Evolutionary conservation across 2,329 filamentous ascomycete genomes (phyloP).

Genomic region (Lomentospora prolificans): DNA sequence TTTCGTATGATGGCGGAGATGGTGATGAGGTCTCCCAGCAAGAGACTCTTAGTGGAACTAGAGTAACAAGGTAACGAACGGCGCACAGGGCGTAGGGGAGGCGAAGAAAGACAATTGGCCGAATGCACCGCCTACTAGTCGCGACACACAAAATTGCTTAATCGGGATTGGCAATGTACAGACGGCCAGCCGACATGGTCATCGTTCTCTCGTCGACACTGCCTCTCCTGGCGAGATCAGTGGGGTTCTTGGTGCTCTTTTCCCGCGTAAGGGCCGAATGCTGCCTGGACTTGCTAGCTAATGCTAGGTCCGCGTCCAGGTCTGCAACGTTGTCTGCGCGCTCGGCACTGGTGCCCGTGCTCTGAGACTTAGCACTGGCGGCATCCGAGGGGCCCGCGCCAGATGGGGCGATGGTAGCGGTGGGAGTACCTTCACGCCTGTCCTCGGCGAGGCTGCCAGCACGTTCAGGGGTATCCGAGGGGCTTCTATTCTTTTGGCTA

Average conservation of each 20-base stretch:
- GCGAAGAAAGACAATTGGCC: no score
- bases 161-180: slow-evolving; percentile 84
- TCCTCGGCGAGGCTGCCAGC: slow-evolving; percentile 40
- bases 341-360: slow-evolving; percentile 47
- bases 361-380: slow-evolving; percentile 38
- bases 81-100: no score
- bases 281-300: slow-evolving; percentile 49
- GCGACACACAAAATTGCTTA: no score
- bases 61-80: no score
- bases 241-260: slow-evolving; percentile 56
- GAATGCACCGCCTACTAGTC: no score
- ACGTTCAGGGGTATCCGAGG: slow-evolving; percentile 46
- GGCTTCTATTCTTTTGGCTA: slow-evolving; percentile 37
- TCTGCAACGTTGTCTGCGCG: slow-evolving; percentile 52
- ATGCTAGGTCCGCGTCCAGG: slow-evolving; percentile 34
- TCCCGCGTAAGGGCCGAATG: slow-evolving; percentile 50
- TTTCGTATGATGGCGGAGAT: slow-evolving; percentile 2
- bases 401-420: slow-evolving; percentile 16
- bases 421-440: slow-evolving; percentile 20
- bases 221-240: slow-evolving; percentile 65
- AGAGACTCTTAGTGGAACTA: no score
- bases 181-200: slow-evolving; percentile 61
- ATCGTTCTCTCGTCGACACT: slow-evolving; percentile 77
- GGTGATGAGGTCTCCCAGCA: not conserved
- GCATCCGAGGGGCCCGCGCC: slow-evolving; percentile 20